Conservation (phyloP, 352 stramenopile genomes). For the Phytopythium montanum region DNA sequence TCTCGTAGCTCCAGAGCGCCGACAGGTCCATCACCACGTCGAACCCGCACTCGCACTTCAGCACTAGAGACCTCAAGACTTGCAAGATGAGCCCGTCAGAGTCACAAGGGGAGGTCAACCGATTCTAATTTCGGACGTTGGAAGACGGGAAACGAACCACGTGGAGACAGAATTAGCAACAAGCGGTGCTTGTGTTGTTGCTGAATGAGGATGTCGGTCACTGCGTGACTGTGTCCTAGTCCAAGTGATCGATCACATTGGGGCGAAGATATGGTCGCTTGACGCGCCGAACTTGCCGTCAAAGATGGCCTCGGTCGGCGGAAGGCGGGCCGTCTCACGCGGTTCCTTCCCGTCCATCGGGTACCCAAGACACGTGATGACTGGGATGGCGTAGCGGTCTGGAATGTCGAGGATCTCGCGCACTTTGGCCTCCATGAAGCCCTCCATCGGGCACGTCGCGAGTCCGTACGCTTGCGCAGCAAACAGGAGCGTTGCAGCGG, state of each 20-base stretch:
- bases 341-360: conserved; percentile 13
- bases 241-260: background rate
- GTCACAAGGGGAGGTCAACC: background rate
- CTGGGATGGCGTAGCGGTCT: conserved; percentile 59
- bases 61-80: background rate
- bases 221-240: too few species aligned
- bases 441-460: conserved; percentile 65
- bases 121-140: background rate
- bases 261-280: conserved; percentile 23
- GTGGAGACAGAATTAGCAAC: background rate
- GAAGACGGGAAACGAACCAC: background rate
- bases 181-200: too few species aligned
- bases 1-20: conserved; percentile 51
- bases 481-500: conserved; percentile 57
- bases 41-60: background rate
- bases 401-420: conserved; percentile 55
- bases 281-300: conserved; percentile 78
- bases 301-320: conserved; percentile 75
- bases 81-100: background rate
- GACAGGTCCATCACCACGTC: conserved; percentile 38
- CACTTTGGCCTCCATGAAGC: conserved; percentile 46
- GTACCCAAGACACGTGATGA: conserved; percentile 63
- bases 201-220: background rate
- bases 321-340: conserved; percentile 37
- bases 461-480: conserved; percentile 56